Conservation (phyloP, 331 rosid species). For the Pyracantha coccinea region DNA sequence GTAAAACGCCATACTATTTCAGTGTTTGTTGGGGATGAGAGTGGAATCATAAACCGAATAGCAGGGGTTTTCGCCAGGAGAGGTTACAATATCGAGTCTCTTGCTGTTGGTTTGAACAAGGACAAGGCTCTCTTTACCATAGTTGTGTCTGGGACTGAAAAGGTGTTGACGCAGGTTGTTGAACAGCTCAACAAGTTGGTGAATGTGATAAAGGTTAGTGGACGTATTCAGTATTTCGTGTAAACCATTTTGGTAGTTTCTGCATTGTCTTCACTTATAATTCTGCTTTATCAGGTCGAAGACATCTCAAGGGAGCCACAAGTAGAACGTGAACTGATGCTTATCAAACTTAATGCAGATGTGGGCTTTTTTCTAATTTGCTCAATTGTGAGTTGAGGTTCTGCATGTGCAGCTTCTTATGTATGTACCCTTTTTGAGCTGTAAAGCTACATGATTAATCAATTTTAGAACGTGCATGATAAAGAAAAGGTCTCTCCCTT, state of each 20-base stretch:
- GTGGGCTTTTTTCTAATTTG: too few species aligned
- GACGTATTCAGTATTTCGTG: neutral
- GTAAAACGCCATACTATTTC: conserved; percentile 51
- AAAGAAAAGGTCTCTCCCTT: too few species aligned
- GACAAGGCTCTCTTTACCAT: conserved; percentile 62
- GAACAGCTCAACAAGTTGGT: conserved; percentile 62
- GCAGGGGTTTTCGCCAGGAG: conserved; percentile 63
- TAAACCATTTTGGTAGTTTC: neutral
- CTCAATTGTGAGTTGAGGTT: too few species aligned
- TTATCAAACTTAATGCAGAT: conserved; percentile 53
- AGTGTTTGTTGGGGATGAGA: conserved; percentile 63
- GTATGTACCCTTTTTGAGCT: too few species aligned
- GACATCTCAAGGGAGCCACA: conserved; percentile 53
- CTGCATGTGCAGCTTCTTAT: too few species aligned
- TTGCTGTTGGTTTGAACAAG: conserved; percentile 56
- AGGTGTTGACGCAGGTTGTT: conserved; percentile 45
- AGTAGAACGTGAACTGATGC: conserved; percentile 57
- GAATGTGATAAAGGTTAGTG: conserved; percentile 42
- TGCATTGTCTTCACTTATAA: neutral
- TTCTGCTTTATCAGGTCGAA: conserved; percentile 36
- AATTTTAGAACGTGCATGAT: too few species aligned
- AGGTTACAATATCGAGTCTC: conserved; percentile 63
- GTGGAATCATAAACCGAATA: conserved; percentile 61
- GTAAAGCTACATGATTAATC: too few species aligned
- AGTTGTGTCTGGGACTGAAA: conserved; percentile 50